phyloP scores from a whole-genome alignment of 2,329 filamentous ascomycete genomes.

The Dactylellina sp. region DNA sequence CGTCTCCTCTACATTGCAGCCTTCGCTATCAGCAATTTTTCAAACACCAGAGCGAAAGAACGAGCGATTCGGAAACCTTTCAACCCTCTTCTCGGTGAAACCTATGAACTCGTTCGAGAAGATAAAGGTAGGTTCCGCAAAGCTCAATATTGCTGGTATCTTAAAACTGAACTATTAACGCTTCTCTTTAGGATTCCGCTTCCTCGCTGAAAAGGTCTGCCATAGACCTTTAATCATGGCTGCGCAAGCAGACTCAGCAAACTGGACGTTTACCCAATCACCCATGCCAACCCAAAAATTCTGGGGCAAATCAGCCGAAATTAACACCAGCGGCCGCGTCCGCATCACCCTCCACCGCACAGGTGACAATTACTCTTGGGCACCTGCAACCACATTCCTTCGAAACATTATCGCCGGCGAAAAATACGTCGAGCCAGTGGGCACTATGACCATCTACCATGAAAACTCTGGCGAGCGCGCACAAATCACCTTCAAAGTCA shows the following conservation, averaged over 20 bases:
- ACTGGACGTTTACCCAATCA: constrained; percentile 88
- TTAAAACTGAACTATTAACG: not conserved
- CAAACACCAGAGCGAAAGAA: constrained; percentile 84
- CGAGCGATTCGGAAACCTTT: constrained; percentile 95
- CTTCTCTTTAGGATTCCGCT: constrained; percentile 75
- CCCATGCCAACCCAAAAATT: constrained; percentile 94
- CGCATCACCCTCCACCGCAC: constrained; percentile 79
- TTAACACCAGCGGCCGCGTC: constrained; percentile 89
- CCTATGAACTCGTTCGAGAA: constrained; percentile 88
- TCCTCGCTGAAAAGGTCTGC: constrained; percentile 94
- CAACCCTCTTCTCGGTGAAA: constrained; percentile 96
- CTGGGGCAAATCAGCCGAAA: constrained; percentile 96
- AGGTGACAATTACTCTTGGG: constrained; percentile 90
- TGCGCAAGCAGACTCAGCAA: constrained; percentile 86
- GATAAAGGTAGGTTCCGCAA: constrained; percentile 73
- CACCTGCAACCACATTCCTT: constrained; percentile 86
- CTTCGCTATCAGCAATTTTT: constrained; percentile 90
- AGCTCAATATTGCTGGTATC: not conserved
- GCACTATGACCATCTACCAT: constrained; percentile 85
- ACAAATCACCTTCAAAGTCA: constrained; percentile 88
- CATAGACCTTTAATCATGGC: constrained; percentile 93
- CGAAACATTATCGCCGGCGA: constrained; percentile 97
- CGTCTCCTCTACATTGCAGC: constrained; percentile 86
- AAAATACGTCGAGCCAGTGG: constrained; percentile 96
- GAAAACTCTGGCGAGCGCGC: constrained; percentile 86